Evolutionary conservation across 2,329 filamentous ascomycete genomes (phyloP).

Genomic region (Cyphellophora europaea): DNA sequence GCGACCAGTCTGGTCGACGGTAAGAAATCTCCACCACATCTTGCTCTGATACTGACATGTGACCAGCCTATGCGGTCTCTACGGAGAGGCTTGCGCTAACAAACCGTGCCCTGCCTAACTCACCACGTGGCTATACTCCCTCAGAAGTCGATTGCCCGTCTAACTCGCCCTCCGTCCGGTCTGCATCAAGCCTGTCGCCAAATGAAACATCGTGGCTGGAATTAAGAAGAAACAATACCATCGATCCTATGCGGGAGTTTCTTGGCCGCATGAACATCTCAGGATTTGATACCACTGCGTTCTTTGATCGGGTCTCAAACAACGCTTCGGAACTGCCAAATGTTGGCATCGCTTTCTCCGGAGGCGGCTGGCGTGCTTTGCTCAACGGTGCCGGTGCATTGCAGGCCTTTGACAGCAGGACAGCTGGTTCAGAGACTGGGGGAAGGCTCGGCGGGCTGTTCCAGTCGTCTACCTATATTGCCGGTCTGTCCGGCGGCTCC

Average conservation of each 20-base stretch:
- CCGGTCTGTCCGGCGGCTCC: conserved; percentile 71
- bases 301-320: conserved; percentile 52
- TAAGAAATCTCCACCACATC: too few species aligned
- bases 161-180: conserved; percentile 58
- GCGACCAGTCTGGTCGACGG: too few species aligned
- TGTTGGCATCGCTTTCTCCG: conserved; percentile 69
- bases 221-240: conserved; percentile 60
- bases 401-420: conserved; percentile 69
- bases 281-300: conserved; percentile 66
- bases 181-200: conserved; percentile 52
- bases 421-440: conserved; percentile 46
- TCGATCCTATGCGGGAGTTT: conserved; percentile 65
- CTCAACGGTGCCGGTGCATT: conserved; percentile 73
- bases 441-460: conserved; percentile 73
- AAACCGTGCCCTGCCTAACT: conserved; percentile 45
- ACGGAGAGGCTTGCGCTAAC: too few species aligned
- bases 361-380: conserved; percentile 80
- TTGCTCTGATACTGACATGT: too few species aligned
- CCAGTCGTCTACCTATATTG: conserved; percentile 70
- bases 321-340: conserved; percentile 54
- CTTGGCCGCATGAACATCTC: conserved; percentile 62
- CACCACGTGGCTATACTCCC: conserved; percentile 64
- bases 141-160: conserved; percentile 58
- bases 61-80: too few species aligned
- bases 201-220: conserved; percentile 68